A percentile compares a stretch with the other conserved stretches of the same genome.
Conservation (phyloP, 2,329 filamentous ascomycete genomes). For the Neonectria magnoliae region DNA sequence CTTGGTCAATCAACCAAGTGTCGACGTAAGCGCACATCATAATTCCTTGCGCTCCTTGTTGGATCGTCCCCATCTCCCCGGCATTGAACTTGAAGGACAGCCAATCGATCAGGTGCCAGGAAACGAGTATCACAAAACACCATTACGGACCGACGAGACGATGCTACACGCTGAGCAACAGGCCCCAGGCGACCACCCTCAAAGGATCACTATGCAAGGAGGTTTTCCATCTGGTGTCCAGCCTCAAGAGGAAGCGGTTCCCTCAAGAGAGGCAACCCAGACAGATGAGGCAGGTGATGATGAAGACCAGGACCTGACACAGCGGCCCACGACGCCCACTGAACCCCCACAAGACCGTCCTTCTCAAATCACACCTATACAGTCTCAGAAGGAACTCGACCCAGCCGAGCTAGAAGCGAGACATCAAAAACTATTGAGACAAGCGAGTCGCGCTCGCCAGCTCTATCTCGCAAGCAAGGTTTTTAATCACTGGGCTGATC, state of each 20-base stretch:
- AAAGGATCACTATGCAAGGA: neutral
- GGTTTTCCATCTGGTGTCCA: neutral
- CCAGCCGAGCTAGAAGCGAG: conserved; percentile 25
- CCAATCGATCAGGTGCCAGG: neutral
- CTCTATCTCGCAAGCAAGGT: conserved; percentile 63
- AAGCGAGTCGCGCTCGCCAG: conserved; percentile 71
- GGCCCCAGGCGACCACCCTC: neutral
- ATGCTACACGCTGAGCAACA: neutral
- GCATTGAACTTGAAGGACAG: neutral
- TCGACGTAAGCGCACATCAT: conserved; percentile 3
- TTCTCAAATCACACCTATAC: conserved; percentile 2
- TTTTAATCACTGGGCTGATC: conserved; percentile 68
- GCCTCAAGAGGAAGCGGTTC: neutral
- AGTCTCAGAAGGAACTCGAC: conserved; percentile 8
- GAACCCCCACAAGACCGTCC: neutral
- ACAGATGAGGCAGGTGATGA: neutral
- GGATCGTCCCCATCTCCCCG: conserved; percentile 1
- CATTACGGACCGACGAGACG: neutral
- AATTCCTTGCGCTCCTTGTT: conserved; percentile 14
- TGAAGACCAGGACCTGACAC: neutral
- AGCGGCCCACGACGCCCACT: neutral
- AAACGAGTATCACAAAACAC: neutral
- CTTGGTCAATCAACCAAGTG: neutral
- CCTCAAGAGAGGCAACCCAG: neutral
- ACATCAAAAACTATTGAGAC: conserved; percentile 48